Base-by-base conservation (phyloP, 257 asterid genomes). In the Solanum sitiens region DNA sequence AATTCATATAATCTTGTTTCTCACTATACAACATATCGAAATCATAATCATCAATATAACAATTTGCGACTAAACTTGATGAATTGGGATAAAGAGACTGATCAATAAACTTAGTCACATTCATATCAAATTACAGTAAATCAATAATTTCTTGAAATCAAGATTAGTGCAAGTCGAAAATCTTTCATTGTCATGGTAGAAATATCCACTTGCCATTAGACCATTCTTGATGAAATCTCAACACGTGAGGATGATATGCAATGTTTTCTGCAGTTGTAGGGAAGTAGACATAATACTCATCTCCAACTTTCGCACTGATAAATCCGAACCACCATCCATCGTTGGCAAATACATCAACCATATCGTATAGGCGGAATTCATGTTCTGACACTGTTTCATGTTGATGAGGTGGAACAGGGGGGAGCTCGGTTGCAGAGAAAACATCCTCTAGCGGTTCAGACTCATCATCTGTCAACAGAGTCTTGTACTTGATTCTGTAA, bases 201-300 rank as follows among this genome's bases (percentile, higher is more conserved):
- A 11, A 35, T 35, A 37, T 20, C 89, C 89, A 88, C 10, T 25
- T 32, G 1, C 87, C 89, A 32, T 88, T 32, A 18, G 35, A 63
- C 30, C 50, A 88, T 40, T 88, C 90, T 70, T 75, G 88, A 85
- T 88, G 90, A 75, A 35, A 23, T 42, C 88, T 85, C 86, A 88
- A n/a, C 4, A 47, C 14, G 3, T 33, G 7, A 30, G 42, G 4
- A 23, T 83, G 71, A 10, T 88, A 88, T 4, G 83, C 56, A 75
- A 74, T 32, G 86, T 88, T 88, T 86, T n/a, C n/a, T n/a, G n/a
- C n/a, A n/a, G n/a, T n/a, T n/a, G n/a, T n/a, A n/a, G n/a, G n/a
- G n/a, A n/a, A n/a, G n/a, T n/a, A n/a, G n/a, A n/a, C n/a, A n/a
- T n/a, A n/a, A n/a, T n/a, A n/a, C n/a, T n/a, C n/a, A n/a, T n/a